Conservation (phyloP, 169 alveolate genomes). For the Plasmodium coatneyi region DNA sequence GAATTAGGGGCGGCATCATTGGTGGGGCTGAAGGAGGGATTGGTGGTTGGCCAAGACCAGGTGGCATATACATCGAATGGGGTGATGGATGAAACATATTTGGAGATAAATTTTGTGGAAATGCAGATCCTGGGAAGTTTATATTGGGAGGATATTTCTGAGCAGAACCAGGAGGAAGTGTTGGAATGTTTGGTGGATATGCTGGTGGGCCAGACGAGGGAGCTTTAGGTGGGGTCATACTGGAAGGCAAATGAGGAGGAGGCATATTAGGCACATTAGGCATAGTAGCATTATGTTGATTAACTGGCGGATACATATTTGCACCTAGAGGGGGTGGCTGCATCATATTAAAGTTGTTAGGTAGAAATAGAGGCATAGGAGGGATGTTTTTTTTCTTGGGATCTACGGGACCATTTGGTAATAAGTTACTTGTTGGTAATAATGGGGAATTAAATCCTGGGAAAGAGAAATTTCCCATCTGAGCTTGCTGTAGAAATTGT, state of each 20-base stretch:
- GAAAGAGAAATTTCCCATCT: slow-evolving; percentile 70
- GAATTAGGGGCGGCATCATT: background rate
- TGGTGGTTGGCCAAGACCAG: slow-evolving; percentile 37
- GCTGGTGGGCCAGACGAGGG: background rate
- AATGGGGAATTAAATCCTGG: slow-evolving; percentile 73
- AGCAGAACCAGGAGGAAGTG: background rate
- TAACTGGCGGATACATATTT: slow-evolving; percentile 19
- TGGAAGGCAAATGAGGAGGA: background rate
- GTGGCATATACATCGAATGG: slow-evolving; percentile 54
- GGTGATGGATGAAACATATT: slow-evolving; percentile 16
- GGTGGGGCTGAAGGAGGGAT: slow-evolving; percentile 53
- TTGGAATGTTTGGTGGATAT: slow-evolving; percentile 27
- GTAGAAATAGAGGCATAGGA: slow-evolving; percentile 28
- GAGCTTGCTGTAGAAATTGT: slow-evolving; percentile 79
- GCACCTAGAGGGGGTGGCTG: slow-evolving; percentile 23
- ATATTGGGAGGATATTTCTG: slow-evolving; percentile 43
- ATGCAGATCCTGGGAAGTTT: slow-evolving; percentile 13
- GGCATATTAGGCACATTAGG: slow-evolving; percentile 22
- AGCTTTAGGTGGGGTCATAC: background rate
- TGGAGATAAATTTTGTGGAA: slow-evolving; percentile 30
- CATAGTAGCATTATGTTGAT: background rate
- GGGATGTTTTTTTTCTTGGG: slow-evolving; percentile 26
- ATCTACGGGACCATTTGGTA: slow-evolving; percentile 29
- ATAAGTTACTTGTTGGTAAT: slow-evolving; percentile 24
- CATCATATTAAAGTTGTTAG: slow-evolving; percentile 24